Conservation (phyloP, 805 yeast species). For the Lipomyces yamanashiensis region DNA sequence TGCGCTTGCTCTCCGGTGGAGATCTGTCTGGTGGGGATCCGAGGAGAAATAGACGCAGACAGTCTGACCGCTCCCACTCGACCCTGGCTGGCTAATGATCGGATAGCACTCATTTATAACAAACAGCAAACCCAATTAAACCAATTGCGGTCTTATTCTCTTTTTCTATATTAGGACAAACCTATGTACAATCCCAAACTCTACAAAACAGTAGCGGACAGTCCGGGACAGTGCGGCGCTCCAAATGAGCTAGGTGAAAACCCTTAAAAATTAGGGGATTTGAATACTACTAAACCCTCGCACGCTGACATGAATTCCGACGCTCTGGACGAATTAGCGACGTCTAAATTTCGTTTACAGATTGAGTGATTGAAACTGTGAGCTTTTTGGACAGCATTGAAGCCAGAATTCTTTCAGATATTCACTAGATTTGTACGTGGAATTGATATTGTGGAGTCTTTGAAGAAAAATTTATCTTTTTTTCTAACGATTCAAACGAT, state of each 20-base stretch:
- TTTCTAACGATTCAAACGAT: too few relatives aligned
- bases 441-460: neutral
- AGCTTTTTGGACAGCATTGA: neutral
- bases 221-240: conserved; percentile 6
- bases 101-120: too few relatives aligned
- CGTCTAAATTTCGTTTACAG: conserved; percentile 7
- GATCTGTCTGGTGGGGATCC: neutral
- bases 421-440: too few relatives aligned
- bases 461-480: neutral
- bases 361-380: neutral
- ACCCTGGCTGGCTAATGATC: too few relatives aligned
- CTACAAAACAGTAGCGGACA: neutral
- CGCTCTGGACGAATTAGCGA: conserved; percentile 6
- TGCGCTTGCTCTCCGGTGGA: conserved; percentile 11
- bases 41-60: neutral
- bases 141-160: too few relatives aligned
- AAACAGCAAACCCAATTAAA: too few relatives aligned
- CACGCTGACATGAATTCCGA: conserved; percentile 10
- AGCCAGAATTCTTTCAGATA: neutral
- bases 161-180: too few relatives aligned
- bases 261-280: neutral
- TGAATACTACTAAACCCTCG: neutral
- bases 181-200: too few relatives aligned
- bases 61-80: neutral
- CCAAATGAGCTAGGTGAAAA: too few relatives aligned